phyloP scores from a whole-genome alignment of 2,329 filamentous ascomycete species.

The Xylaria sp. region DNA sequence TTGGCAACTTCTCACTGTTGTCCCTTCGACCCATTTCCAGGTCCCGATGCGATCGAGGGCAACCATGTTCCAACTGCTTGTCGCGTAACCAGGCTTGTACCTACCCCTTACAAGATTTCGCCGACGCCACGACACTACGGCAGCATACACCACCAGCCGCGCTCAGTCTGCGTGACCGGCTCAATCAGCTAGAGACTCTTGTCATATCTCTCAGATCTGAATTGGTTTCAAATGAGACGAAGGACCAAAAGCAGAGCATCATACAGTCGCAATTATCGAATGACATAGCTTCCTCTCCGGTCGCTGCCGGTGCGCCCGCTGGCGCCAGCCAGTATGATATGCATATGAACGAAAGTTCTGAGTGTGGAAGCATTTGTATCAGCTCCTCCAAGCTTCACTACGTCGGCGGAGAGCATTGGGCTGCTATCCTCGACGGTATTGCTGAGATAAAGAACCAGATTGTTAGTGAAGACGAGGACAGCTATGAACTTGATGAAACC shows the following conservation, averaged over 20 bases:
- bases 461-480: not conserved
- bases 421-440: not conserved
- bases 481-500: not conserved
- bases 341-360: not conserved
- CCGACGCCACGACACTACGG: not conserved
- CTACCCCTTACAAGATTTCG: slow-evolving; percentile 5
- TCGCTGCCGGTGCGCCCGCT: not conserved
- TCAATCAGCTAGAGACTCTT: slow-evolving; percentile 16
- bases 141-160: not conserved
- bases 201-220: slow-evolving; percentile 15
- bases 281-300: not conserved
- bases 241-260: not conserved
- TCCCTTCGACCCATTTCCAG: not conserved
- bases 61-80: not conserved
- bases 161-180: not conserved
- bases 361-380: not conserved
- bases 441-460: not conserved
- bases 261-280: not conserved
- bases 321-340: not conserved
- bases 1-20: not conserved
- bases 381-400: not conserved
- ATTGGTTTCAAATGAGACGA: not conserved
- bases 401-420: slow-evolving; percentile 1
- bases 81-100: not conserved
- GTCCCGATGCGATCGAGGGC: not conserved